These are phyloP conservation scores for Starmerella geochares DNA, from an alignment of 805 yeast genomes.

Conservation along the genomic window DNA sequence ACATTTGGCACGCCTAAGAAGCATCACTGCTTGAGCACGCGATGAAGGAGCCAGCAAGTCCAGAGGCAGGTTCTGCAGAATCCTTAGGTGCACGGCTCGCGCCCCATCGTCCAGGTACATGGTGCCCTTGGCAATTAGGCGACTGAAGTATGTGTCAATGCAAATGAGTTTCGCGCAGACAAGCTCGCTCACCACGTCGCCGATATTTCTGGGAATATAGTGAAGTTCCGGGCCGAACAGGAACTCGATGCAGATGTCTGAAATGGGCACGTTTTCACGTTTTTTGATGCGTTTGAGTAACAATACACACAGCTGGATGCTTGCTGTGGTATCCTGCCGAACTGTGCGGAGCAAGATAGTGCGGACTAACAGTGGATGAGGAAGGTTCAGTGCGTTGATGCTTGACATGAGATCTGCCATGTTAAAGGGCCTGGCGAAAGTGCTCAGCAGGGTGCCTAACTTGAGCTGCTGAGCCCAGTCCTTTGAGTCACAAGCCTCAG, in stretches of 20 bases:
- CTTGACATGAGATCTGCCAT: constrained; percentile 17
- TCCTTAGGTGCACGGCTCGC: constrained; percentile 35
- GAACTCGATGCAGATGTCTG: constrained; percentile 21
- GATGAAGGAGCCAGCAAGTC: constrained; percentile 15
- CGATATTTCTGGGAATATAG: constrained; percentile 9
- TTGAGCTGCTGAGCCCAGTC: constrained; percentile 17
- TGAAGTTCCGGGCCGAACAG: constrained; percentile 21
- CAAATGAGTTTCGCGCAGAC: constrained; percentile 41
- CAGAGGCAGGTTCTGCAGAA: constrained; percentile 38
- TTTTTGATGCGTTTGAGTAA: constrained; percentile 19
- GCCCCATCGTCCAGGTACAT: constrained; percentile 47
- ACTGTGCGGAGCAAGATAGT: constrained; percentile 20
- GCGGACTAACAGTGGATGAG: constrained; percentile 8
- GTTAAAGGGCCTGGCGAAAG: constrained; percentile 25
- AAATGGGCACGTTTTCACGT: constrained; percentile 12
- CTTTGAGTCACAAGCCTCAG: constrained; percentile 12
- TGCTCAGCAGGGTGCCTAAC: constrained; percentile 27
- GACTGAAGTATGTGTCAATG: constrained; percentile 61
- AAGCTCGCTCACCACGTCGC: constrained; percentile 44
- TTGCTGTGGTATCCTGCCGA: constrained; percentile 11
- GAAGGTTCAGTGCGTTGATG: constrained; percentile 8
- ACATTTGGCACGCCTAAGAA: constrained; percentile 12
- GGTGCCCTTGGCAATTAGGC: constrained; percentile 76
- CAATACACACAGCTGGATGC: constrained; percentile 18
- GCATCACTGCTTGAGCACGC: constrained; percentile 20